Evolutionary conservation across 179 eudicot species (phyloP), one percentile per base, ranked within the genome.

Genomic region (Carnegiea gigantea): DNA sequence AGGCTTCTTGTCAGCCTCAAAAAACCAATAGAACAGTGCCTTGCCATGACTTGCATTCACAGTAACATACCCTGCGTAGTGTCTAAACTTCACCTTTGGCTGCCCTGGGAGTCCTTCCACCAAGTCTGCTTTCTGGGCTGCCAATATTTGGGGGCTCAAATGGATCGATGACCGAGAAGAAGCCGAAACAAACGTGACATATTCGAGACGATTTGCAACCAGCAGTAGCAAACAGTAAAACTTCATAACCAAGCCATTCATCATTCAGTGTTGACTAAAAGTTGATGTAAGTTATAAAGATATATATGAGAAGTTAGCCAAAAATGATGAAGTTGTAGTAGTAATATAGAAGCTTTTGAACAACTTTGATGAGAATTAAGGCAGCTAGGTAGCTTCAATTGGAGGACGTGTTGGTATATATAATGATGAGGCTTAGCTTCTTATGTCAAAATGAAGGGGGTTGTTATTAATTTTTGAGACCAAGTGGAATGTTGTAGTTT

Each of bases 41-140:
- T 70, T 70, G 17, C 73, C 73, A 70, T 36, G 44, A 15, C 44
- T 70, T 14, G 73, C 73, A 70, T 70, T 70, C 46, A 70, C 73
- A 4, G 14, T 70, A 11, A 70, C 73, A 36, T 70, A 70, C 6
- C 73, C 73, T 4, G 73, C 40, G 33, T 70, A 70, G 46, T 70
- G 73, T 70, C 46, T 70, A 36, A 70, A 70, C 43, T 70, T 70
- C 43, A 70, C 73, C 46, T 36, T 70, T 3, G 73, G 73, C 28
- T 70, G 73, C 73, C 73, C 73, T 17, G 73, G 73, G 17, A 70
- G 73, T 12, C 73, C 43, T 11, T 70, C 46, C n/a, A 70, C 73
- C 73, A 70, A 70, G 81, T 93, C 94, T 30, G 79, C 74, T 82
- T 88, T 91, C 83, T 92, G 93, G 70, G 86, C 86, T 71, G 75